phyloP scores from a whole-genome alignment of 2,329 filamentous ascomycete genomes.

The Aspergillus proliferans region DNA sequence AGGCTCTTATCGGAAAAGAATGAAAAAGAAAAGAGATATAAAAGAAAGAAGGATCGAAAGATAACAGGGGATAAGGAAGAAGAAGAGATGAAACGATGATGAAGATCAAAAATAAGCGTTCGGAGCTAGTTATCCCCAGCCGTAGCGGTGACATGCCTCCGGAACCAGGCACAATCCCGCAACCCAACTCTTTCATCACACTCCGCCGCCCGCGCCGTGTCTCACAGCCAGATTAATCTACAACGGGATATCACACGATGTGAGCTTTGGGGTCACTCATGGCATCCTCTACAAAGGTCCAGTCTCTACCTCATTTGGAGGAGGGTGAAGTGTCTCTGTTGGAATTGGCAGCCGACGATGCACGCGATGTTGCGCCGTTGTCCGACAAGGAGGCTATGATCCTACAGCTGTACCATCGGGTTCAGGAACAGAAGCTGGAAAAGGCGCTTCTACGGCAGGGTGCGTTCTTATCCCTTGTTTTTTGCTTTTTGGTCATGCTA shows the following conservation, averaged over 20 bases:
- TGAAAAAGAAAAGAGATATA: conserved; percentile 11
- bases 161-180: conserved; percentile 4
- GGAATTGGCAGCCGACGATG: conserved; percentile 39
- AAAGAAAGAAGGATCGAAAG: conserved; percentile 5
- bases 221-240: conserved; percentile 5
- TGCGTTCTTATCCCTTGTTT: conserved; percentile 13
- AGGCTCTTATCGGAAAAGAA: conserved; percentile 18
- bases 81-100: background rate
- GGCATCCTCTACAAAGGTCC: conserved; percentile 24
- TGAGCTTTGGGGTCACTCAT: conserved; percentile 25
- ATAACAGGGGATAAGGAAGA: conserved; percentile 3
- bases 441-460: conserved; percentile 56
- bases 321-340: conserved; percentile 29
- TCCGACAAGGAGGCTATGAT: conserved; percentile 61
- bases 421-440: conserved; percentile 67
- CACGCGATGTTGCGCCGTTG: conserved; percentile 49
- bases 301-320: conserved; percentile 26
- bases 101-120: conserved; percentile 3
- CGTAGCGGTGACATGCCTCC: conserved; percentile 12
- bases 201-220: conserved; percentile 4
- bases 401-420: conserved; percentile 63
- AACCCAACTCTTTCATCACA: conserved; percentile 9
- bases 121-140: conserved; percentile 4
- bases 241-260: conserved; percentile 18
- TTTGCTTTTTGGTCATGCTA: background rate